Evolutionary conservation across 495 filamentous ascomycete genomes (phyloP).

Genomic region (Aspergillus kassunensis): DNA sequence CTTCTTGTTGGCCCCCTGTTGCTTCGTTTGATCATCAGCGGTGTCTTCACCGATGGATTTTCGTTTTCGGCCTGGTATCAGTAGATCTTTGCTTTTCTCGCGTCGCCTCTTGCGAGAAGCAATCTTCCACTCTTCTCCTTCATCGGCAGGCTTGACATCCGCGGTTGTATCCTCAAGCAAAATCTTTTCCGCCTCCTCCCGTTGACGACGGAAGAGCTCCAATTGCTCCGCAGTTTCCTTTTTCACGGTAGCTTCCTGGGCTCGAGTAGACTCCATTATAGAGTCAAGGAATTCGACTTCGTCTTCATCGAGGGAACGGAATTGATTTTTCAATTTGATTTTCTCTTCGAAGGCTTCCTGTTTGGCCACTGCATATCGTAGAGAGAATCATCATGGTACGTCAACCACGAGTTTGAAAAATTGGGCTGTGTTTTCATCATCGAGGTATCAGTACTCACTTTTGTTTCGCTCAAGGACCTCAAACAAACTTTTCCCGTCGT

Average conservation of each 20-base stretch:
- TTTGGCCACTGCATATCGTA: constrained; percentile 65
- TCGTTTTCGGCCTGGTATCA: constrained; percentile 57
- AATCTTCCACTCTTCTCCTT: constrained; percentile 53
- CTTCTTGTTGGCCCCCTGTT: constrained; percentile 14
- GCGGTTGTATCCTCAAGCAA: constrained; percentile 35
- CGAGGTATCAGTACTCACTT: constrained; percentile 52
- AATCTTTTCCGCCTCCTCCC: constrained; percentile 60
- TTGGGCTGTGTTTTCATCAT: not conserved
- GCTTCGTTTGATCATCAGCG: constrained; percentile 8
- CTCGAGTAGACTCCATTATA: constrained; percentile 62
- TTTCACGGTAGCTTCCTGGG: constrained; percentile 68
- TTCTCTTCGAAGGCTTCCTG: constrained; percentile 96
- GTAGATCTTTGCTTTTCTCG: constrained; percentile 48
- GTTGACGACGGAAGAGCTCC: constrained; percentile 62
- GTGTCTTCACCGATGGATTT: constrained; percentile 32
- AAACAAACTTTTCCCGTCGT: constrained; percentile 69
- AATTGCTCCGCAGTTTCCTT: constrained; percentile 73
- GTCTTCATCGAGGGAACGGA: constrained; percentile 87
- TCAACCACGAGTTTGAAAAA: constrained; percentile 34
- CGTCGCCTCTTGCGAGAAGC: constrained; percentile 58
- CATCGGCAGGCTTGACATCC: constrained; percentile 29
- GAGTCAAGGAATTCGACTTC: constrained; percentile 89
- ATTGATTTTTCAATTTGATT: constrained; percentile 83
- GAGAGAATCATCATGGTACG: constrained; percentile 47
- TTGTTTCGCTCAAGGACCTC: constrained; percentile 92